Evolutionary conservation across 345 rosid genomes (phyloP).

Genomic region (Capsella bursapastoris): DNA sequence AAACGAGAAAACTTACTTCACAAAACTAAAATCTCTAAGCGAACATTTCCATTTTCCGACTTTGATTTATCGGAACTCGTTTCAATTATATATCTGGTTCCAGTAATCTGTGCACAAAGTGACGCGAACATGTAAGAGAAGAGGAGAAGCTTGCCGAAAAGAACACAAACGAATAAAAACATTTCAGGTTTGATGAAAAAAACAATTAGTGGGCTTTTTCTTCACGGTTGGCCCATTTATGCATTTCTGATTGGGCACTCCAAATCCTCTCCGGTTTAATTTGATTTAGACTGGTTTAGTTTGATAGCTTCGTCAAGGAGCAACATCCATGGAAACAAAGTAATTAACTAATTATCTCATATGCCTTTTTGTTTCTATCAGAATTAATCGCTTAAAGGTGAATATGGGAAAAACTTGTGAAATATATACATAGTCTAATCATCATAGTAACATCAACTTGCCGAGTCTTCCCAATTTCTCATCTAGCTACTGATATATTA

Average conservation of each 20-base stretch:
- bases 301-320: background rate
- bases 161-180: background rate
- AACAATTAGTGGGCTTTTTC: slow-evolving; percentile 12
- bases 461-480: too few species aligned
- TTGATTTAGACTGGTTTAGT: slow-evolving; percentile 3
- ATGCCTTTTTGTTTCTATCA: too few species aligned
- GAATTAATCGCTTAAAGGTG: too few species aligned
- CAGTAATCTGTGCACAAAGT: slow-evolving; percentile 2
- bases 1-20: slow-evolving; percentile 27
- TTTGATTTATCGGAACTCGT: background rate
- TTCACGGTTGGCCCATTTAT: slow-evolving; percentile 19
- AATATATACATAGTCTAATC: too few species aligned
- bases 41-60: background rate
- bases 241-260: background rate
- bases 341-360: too few species aligned
- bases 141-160: slow-evolving; percentile 9
- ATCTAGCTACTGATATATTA: too few species aligned
- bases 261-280: slow-evolving; percentile 2
- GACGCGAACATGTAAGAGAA: slow-evolving; percentile 22
- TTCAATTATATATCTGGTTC: slow-evolving; percentile 14
- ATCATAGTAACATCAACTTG: too few species aligned
- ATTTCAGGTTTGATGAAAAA: slow-evolving; percentile 10
- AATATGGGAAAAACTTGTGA: too few species aligned
- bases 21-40: background rate
- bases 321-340: too few species aligned